These are phyloP conservation scores for Neofusicoccum laricinum DNA, from an alignment of 2,329 filamentous ascomycete genomes.

Conservation along the genomic window DNA sequence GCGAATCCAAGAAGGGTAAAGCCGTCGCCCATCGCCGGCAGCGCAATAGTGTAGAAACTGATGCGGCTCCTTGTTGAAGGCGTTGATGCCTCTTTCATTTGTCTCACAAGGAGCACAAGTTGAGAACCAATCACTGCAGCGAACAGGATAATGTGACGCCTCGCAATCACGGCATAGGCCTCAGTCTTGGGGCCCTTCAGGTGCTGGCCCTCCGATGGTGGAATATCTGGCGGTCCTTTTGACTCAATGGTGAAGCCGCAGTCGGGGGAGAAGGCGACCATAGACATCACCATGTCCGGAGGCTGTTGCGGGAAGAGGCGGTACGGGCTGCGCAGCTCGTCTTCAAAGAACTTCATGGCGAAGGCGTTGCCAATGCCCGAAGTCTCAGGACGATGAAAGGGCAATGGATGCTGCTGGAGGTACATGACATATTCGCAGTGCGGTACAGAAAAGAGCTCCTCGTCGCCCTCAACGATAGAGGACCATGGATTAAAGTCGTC, in stretches of 20 bases:
- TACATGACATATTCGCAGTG: slow-evolving; percentile 90
- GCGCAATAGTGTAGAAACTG: slow-evolving; percentile 62
- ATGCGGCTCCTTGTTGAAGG: slow-evolving; percentile 63
- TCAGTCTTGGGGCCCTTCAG: slow-evolving; percentile 58
- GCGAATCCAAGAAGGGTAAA: slow-evolving; percentile 55
- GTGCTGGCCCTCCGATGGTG: slow-evolving; percentile 51
- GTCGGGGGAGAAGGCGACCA: slow-evolving; percentile 62
- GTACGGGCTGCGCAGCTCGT: slow-evolving; percentile 58
- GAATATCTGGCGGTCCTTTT: slow-evolving; percentile 55
- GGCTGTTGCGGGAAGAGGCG: slow-evolving; percentile 53
- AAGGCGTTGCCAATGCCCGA: slow-evolving; percentile 15
- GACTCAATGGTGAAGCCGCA: slow-evolving; percentile 65
- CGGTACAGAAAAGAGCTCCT: slow-evolving; percentile 62
- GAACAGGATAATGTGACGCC: slow-evolving; percentile 54
- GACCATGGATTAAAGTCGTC: slow-evolving; percentile 67
- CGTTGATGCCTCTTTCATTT: slow-evolving; percentile 63
- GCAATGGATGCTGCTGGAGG: slow-evolving; percentile 66
- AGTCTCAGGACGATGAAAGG: slow-evolving; percentile 15
- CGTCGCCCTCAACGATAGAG: slow-evolving; percentile 58
- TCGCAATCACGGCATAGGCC: slow-evolving; percentile 50
- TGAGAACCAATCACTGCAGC: slow-evolving; percentile 51
- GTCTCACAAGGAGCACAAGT: slow-evolving; percentile 56
- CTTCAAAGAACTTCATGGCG: slow-evolving; percentile 52
- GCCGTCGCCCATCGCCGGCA: slow-evolving; percentile 61
- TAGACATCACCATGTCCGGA: slow-evolving; percentile 56